Evolutionary conservation across 306 rosid species (phyloP).

Genomic region (Psophocarpus tetragonolobus): DNA sequence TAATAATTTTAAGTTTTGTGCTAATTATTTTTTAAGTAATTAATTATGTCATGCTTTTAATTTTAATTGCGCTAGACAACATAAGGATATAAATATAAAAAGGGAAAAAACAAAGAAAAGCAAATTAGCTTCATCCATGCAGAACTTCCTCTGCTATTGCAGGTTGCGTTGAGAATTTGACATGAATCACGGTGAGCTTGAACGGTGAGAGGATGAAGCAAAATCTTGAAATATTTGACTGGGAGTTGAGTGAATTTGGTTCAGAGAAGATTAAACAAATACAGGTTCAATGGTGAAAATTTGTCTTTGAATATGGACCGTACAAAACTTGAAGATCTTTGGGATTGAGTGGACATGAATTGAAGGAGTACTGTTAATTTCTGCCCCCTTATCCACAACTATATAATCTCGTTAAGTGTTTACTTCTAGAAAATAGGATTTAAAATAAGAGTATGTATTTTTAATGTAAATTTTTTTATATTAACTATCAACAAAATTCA

Average conservation of each 20-base stretch:
- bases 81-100: no score
- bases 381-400: neutral
- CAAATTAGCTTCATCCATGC: no score
- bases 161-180: conserved; percentile 59
- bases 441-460: neutral
- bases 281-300: conserved; percentile 29
- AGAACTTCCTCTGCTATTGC: conserved; percentile 9
- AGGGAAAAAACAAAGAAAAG: no score
- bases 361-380: neutral
- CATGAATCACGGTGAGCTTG: no score
- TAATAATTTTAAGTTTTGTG: no score
- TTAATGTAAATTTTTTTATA: no score
- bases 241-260: conserved; percentile 43
- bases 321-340: conserved; percentile 50
- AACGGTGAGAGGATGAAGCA: conserved; percentile 52
- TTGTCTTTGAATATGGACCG: conserved; percentile 46
- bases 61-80: neutral
- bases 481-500: no score
- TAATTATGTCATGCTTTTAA: no score
- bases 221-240: conserved; percentile 52
- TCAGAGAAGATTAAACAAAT: conserved; percentile 42
- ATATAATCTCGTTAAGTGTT: neutral
- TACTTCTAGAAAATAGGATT: neutral
- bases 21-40: no score
- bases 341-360: conserved; percentile 34